These are phyloP conservation scores for Geoglossum cookeanum DNA, from an alignment of 2,329 filamentous ascomycete genomes.

Conservation along the genomic window DNA sequence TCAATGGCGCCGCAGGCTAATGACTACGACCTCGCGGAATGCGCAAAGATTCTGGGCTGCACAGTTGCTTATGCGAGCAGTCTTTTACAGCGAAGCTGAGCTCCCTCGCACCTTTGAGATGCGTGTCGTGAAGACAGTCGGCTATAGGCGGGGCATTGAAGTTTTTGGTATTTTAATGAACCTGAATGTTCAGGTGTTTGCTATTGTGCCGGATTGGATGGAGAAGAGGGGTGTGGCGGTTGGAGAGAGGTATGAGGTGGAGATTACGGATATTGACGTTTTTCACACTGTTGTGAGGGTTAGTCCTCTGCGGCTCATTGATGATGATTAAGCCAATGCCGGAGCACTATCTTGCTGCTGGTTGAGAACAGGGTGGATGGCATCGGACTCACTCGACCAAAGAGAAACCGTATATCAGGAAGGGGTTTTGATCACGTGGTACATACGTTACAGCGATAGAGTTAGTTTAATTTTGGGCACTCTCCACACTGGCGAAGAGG, in stretches of 20 bases:
- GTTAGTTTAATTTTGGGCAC: no score
- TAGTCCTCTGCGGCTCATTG: not conserved
- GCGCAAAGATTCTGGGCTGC: constrained; percentile 29
- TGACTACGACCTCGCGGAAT: constrained; percentile 19
- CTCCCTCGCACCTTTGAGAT: constrained; percentile 29
- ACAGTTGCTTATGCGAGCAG: constrained; percentile 37
- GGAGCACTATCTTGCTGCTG: not conserved
- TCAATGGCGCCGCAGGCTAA: constrained; percentile 25
- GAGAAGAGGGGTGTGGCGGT: not conserved
- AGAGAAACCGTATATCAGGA: no score
- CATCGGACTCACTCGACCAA: no score
- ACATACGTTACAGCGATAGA: no score
- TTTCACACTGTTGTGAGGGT: not conserved
- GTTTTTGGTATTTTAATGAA: not conserved
- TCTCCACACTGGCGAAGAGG: no score
- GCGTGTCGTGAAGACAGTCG: constrained; percentile 11
- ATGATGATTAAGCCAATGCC: not conserved
- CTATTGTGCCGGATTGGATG: not conserved
- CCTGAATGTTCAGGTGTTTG: not conserved
- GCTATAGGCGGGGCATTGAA: not conserved
- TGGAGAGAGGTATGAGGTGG: not conserved
- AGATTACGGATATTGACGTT: not conserved
- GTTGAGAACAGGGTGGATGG: no score
- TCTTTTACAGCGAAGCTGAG: constrained; percentile 32
- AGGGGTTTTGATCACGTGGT: no score